Percentiles rank a stretch among this genome's conserved stretches.
phyloP scores from a whole-genome alignment of 2,329 filamentous ascomycete genomes.

The Graphilbum ipis-grandicollis region DNA sequence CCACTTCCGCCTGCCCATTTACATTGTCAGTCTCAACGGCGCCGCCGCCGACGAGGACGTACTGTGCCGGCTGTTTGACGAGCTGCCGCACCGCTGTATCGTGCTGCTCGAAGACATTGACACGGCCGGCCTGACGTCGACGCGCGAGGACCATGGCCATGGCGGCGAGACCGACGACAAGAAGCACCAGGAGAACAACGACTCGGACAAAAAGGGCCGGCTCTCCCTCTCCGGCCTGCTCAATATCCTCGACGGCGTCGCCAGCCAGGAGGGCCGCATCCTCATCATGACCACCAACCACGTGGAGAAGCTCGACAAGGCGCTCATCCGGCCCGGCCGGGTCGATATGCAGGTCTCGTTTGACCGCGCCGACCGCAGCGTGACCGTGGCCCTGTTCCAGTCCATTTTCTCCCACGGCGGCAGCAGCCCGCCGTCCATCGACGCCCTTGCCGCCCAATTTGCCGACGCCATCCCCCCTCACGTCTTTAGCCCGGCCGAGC shows the following conservation, averaged over 20 bases:
- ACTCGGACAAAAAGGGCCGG: conserved; percentile 7
- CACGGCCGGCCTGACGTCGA: conserved; percentile 50
- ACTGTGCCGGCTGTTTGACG: conserved; percentile 44
- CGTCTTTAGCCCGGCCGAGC: conserved; percentile 42
- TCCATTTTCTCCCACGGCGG: conserved; percentile 38
- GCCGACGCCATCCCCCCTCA: conserved; percentile 30
- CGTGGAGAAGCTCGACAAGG: conserved; percentile 41
- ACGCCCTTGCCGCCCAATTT: conserved; percentile 29
- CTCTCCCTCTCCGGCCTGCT: conserved; percentile 62
- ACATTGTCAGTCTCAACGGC: conserved; percentile 53
- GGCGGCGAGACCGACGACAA: conserved; percentile 3
- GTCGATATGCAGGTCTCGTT: conserved; percentile 44
- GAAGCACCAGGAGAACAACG: conserved; percentile 1
- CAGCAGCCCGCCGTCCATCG: conserved; percentile 20
- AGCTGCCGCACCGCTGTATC: conserved; percentile 51
- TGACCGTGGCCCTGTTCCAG: conserved; percentile 36
- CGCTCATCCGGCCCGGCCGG: conserved; percentile 43
- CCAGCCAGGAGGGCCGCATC: conserved; percentile 44
- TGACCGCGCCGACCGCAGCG: conserved; percentile 31
- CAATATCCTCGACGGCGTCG: conserved; percentile 64
- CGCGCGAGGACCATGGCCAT: conserved; percentile 20
- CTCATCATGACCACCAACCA: conserved; percentile 52
- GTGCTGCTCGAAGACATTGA: conserved; percentile 66
- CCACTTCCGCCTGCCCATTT: conserved; percentile 52
- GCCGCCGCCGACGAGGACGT: conserved; percentile 45